A percentile compares a stretch with the other conserved stretches of the same genome.
Conservation (phyloP, 495 filamentous ascomycete genomes). For the Terfezia boudieri region DNA sequence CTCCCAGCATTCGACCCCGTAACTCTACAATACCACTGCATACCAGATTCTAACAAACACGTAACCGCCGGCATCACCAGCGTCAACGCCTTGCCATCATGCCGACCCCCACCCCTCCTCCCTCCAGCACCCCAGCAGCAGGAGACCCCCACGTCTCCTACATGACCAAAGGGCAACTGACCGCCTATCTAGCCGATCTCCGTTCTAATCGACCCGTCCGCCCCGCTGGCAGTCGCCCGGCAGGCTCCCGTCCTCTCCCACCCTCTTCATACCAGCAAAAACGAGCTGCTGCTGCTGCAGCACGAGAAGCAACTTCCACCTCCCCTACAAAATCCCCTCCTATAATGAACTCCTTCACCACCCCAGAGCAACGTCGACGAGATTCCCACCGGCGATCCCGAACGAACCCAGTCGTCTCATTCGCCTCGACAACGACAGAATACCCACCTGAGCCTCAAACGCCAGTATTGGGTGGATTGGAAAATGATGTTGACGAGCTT, state of each 20-base stretch:
- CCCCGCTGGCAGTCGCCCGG: slow-evolving; percentile 10
- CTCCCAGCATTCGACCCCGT: no score
- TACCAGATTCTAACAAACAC: no score
- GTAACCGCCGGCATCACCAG: no score
- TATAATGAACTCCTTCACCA: background rate
- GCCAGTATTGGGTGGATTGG: background rate
- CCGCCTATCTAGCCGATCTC: slow-evolving; percentile 63
- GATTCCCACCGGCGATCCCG: background rate
- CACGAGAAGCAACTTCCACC: background rate
- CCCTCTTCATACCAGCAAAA: background rate
- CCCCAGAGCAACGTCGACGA: background rate
- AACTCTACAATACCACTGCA: no score
- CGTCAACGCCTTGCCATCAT: no score
- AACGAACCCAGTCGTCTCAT: background rate
- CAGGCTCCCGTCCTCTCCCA: background rate
- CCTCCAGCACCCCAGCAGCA: no score
- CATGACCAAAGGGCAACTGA: slow-evolving; percentile 74
- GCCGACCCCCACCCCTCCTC: no score
- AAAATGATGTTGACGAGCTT: background rate
- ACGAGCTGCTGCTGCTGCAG: background rate
- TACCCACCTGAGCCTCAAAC: background rate
- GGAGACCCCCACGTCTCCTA: slow-evolving; percentile 24
- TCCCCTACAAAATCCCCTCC: background rate
- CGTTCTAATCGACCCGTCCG: slow-evolving; percentile 47
- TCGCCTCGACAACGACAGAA: background rate